Percentiles rank a stretch among this genome's conserved stretches.
Evolutionary conservation across 2,329 filamentous ascomycete genomes (phyloP).

Genomic region (Fusarium coicis): DNA sequence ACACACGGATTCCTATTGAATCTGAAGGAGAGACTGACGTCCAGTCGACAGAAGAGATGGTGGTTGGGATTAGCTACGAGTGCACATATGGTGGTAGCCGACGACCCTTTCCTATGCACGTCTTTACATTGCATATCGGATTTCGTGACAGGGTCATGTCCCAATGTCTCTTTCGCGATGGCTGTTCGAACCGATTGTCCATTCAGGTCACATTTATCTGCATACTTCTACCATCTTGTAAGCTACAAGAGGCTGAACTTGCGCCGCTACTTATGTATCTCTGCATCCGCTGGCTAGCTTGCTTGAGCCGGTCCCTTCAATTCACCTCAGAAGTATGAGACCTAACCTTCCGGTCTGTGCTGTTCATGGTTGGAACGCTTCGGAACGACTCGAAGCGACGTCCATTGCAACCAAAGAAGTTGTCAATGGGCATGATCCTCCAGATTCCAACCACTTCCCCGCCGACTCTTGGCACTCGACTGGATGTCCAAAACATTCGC

Average conservation of each 20-base stretch:
- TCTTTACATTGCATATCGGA: too few relatives aligned
- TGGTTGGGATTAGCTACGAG: background rate
- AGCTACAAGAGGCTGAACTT: background rate
- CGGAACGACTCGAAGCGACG: background rate
- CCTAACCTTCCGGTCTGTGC: accelerated
- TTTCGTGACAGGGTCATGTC: background rate
- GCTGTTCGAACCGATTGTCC: accelerated
- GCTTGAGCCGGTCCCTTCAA: background rate
- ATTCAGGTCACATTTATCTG: accelerated
- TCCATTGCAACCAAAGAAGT: background rate
- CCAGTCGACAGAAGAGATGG: background rate
- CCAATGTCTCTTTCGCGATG: too few relatives aligned
- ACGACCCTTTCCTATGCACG: background rate
- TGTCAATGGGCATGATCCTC: background rate
- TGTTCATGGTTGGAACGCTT: background rate
- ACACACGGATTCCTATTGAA: too few relatives aligned
- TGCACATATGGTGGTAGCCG: too few relatives aligned
- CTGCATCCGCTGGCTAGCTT: background rate
- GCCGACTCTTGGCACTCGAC: accelerated
- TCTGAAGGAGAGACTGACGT: background rate
- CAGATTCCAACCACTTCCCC: background rate
- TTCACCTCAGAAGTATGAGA: background rate
- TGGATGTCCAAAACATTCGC: accelerated
- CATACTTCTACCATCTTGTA: background rate
- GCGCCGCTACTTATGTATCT: background rate